Conservation (phyloP, 805 yeast genomes). For the Teunomyces kruisii region DNA sequence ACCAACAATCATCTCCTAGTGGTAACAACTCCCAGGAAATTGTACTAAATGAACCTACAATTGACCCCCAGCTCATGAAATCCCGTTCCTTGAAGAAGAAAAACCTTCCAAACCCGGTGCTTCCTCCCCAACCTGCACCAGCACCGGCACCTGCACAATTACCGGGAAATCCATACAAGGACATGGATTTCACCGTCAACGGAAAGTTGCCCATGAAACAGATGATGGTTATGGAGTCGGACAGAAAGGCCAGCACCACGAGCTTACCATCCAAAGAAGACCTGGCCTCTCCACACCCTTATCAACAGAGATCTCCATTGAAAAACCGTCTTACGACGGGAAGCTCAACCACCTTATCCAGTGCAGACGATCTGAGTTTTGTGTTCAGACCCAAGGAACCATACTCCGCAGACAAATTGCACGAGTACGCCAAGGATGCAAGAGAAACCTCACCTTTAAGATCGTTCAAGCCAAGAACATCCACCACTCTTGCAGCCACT, state of each 20-base stretch:
- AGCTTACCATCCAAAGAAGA: constrained; percentile 1
- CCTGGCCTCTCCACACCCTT: constrained; percentile 9
- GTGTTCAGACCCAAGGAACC: constrained; percentile 11
- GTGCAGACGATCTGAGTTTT: constrained; percentile 15
- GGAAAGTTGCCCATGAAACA: constrained; percentile 44
- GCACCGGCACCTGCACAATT: constrained; percentile 8
- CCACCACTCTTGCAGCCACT: constrained; percentile 4
- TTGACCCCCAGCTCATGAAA: constrained; percentile 20
- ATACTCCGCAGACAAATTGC: constrained; percentile 15
- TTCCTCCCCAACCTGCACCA: constrained; percentile 18
- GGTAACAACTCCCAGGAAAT: constrained; percentile 4
- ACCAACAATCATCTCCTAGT: not conserved
- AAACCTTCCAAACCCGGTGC: constrained; percentile 20
- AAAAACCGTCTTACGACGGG: not conserved
- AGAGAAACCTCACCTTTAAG: constrained; percentile 24
- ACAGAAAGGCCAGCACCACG: constrained; percentile 10
- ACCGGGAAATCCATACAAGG: constrained; percentile 24
- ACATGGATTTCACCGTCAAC: constrained; percentile 42
- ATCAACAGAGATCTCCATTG: constrained; percentile 10
- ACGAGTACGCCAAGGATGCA: constrained; percentile 22
- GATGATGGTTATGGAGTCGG: constrained; percentile 38
- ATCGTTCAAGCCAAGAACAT: constrained; percentile 14
- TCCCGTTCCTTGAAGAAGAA: constrained; percentile 23
- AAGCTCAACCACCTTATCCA: not conserved
- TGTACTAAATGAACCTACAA: constrained; percentile 18